Base-by-base conservation (phyloP, 2,329 filamentous ascomycete genomes). In the Xylariaceae sp. region DNA sequence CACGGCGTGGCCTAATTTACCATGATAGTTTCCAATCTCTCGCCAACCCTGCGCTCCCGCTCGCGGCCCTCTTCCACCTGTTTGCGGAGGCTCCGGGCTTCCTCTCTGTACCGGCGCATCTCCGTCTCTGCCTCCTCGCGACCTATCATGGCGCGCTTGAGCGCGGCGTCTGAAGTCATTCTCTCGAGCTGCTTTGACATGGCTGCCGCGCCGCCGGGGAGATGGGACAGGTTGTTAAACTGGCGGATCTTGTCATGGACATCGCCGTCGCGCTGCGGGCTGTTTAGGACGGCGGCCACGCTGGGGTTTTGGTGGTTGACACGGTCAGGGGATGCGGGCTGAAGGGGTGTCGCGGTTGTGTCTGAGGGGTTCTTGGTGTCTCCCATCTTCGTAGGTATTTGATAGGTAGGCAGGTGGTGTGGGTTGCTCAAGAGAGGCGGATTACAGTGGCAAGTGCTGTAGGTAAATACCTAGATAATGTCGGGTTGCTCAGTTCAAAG, bases 51-150 rank as follows among this genome's bases (percentile, higher is more conserved):
- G 60, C 83, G 74, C 69, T 89, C 86, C 36, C 85, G 74, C 52
- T 86, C 83, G 53, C 77, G 80, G 10, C 82, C 80, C 57, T 89
- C 85, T 5, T 88, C 84, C 13, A 84, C 59, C 49, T 85, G 79
- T 56, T 75, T 80, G 53, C 77, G 76, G 55, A 88, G 67, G 40
- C 70, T 65, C 54, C 77, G 74, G 18, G 72, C 71, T 65, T 89
- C 86, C 8, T 88, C 84, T 56, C 79, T 78, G 63, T 82, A 79
- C 40, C 78, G 77, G 57, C 80, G 78, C 72, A 84, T 77, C 63
- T 89, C 85, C n/a, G 72, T 74, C 71, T 89, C 87, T 12, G 86
- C 84, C 71, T 87, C 85, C 66, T 91, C 87, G 41, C 85, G 78
- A 13, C 84, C 85, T 45, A 87, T 67, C 76, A 85, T 81, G 57